These are phyloP conservation scores for Fusarium sp. DNA, from an alignment of 2,329 filamentous ascomycete genomes.

Conservation along the genomic window DNA sequence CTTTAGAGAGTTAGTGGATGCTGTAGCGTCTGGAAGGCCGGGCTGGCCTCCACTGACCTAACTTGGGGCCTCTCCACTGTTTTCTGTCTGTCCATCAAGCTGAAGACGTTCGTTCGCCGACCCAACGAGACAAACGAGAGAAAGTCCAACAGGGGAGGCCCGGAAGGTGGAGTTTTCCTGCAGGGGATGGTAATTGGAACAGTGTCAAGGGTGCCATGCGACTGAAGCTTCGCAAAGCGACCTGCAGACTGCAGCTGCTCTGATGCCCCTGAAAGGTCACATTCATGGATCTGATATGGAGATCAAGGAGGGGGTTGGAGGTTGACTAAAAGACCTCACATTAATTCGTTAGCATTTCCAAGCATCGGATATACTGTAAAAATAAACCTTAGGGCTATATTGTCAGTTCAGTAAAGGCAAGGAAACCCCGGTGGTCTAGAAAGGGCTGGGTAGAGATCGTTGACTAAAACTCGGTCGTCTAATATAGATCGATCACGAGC, in stretches of 20 bases:
- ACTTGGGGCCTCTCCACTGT: slow-evolving; percentile 3
- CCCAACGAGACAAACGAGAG: slow-evolving; percentile 7
- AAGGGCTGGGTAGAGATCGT: neutral
- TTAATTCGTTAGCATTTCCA: neutral
- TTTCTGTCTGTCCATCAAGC: neutral
- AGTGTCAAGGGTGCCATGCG: slow-evolving; percentile 38
- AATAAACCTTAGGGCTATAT: neutral
- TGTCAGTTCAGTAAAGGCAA: slow-evolving; percentile 12
- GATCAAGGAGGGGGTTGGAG: slow-evolving; percentile 1
- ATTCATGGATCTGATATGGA: slow-evolving; percentile 1
- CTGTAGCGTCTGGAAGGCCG: slow-evolving; percentile 21
- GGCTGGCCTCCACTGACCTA: slow-evolving; percentile 16
- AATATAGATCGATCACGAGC: neutral
- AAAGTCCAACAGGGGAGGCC: slow-evolving; percentile 27
- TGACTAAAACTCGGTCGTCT: neutral
- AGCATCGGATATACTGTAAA: neutral
- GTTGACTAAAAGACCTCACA: slow-evolving; percentile 15
- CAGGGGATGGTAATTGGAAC: slow-evolving; percentile 34
- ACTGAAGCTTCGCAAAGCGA: slow-evolving; percentile 29
- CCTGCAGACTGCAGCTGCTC: slow-evolving; percentile 22
- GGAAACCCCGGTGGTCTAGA: neutral
- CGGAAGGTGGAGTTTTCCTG: slow-evolving; percentile 31
- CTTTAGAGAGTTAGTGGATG: slow-evolving; percentile 34
- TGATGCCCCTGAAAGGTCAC: slow-evolving; percentile 33
- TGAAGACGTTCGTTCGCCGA: slow-evolving; percentile 18